Evolutionary conservation across 352 stramenopile genomes (phyloP).

Genomic region (Phytophthora sojae): DNA sequence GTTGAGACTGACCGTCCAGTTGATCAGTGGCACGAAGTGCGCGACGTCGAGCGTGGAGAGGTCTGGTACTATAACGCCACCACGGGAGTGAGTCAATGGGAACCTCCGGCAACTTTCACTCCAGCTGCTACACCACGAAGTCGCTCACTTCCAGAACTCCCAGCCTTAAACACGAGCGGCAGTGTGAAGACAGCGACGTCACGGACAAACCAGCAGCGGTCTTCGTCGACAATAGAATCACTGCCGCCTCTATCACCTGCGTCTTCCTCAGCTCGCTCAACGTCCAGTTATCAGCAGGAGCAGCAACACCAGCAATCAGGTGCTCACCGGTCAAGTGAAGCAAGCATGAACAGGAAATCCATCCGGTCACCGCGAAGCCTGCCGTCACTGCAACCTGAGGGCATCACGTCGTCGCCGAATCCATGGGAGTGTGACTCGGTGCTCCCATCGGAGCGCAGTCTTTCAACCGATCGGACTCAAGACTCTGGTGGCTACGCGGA

Average conservation of each 20-base stretch:
- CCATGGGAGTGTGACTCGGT: slow-evolving; percentile 78
- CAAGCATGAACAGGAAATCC: slow-evolving; percentile 9
- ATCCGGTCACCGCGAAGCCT: slow-evolving; percentile 27
- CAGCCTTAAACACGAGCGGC: slow-evolving; percentile 21
- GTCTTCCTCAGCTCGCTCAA: slow-evolving; percentile 46
- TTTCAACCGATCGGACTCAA: slow-evolving; percentile 53
- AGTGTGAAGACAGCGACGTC: slow-evolving; percentile 1
- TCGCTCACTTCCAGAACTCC: slow-evolving; percentile 37
- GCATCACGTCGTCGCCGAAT: slow-evolving; percentile 36
- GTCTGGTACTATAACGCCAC: slow-evolving; percentile 86
- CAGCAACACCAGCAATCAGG: slow-evolving; percentile 26
- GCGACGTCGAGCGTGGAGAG: slow-evolving; percentile 69
- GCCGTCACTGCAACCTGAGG: slow-evolving; percentile 45
- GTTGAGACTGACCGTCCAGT: neutral
- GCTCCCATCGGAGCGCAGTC: slow-evolving; percentile 51
- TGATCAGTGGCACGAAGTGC: slow-evolving; percentile 75
- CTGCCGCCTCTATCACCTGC: slow-evolving; percentile 47
- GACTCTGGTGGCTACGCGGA: slow-evolving; percentile 18
- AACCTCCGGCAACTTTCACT: slow-evolving; percentile 42
- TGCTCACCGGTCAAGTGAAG: slow-evolving; percentile 4
- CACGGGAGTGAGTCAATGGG: slow-evolving; percentile 82
- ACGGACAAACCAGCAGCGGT: slow-evolving; percentile 22
- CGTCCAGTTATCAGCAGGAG: slow-evolving; percentile 33
- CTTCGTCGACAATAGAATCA: slow-evolving; percentile 6
- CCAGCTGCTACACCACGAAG: slow-evolving; percentile 20